A percentile compares a stretch with the other conserved stretches of the same genome.
Evolutionary conservation across 208 protist genomes (phyloP).

Genomic region (Hexamita inflata): DNA sequence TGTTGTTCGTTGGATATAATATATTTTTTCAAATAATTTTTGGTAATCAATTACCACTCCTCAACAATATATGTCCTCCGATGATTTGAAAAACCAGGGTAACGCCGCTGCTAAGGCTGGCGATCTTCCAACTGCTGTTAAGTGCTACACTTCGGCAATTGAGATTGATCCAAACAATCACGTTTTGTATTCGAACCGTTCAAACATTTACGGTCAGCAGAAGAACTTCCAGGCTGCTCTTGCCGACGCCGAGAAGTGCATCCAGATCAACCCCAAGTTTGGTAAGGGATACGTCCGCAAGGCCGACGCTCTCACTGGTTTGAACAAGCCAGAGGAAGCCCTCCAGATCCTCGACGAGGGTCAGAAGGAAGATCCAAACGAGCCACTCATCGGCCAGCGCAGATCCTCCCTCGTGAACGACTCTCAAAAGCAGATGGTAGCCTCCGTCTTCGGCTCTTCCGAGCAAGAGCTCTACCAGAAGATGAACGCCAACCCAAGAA

Average conservation of each 20-base stretch:
- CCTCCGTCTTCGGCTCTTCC: background rate
- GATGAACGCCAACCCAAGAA: background rate
- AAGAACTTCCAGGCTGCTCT: conserved; percentile 49
- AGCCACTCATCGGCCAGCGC: background rate
- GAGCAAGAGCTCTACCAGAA: background rate
- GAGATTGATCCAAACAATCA: conserved; percentile 47
- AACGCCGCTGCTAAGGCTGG: conserved; percentile 48
- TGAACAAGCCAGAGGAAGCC: background rate
- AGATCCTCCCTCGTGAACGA: background rate
- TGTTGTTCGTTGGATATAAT: no score
- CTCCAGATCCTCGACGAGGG: background rate
- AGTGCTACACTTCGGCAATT: conserved; percentile 53
- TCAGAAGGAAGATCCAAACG: background rate
- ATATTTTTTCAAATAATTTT: no score
- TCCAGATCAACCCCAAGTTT: conserved; percentile 53
- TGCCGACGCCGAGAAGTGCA: conserved; percentile 50
- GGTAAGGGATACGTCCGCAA: conserved; percentile 48
- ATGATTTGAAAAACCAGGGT: conserved; percentile 49
- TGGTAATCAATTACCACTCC: background rate
- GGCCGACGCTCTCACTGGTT: background rate
- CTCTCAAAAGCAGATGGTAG: no score
- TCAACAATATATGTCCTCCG: conserved; percentile 13
- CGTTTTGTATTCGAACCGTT: conserved; percentile 57
- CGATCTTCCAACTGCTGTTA: conserved; percentile 47
- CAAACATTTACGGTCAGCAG: conserved; percentile 42